Conservation (phyloP, 352 stramenopile species). For the Pythium utonaiense region DNA sequence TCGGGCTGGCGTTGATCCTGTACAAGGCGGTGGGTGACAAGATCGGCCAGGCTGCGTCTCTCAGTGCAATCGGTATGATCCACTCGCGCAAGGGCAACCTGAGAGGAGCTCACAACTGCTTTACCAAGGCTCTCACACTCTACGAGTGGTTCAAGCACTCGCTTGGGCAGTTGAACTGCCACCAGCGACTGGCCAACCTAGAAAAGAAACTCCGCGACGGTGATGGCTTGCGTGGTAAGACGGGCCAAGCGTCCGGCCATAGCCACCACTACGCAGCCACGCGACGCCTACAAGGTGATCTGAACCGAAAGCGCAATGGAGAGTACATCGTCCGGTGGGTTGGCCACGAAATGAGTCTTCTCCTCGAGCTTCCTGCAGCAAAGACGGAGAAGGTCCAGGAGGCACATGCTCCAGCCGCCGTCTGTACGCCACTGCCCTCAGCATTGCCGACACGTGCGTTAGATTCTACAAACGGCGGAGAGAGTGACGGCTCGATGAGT, state of each 20-base stretch:
- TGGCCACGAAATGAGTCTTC: conserved; percentile 75
- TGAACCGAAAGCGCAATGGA: conserved; percentile 77
- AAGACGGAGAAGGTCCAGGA: conserved; percentile 45
- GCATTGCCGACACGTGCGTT: neutral
- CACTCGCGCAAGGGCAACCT: conserved; percentile 78
- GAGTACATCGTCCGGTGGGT: conserved; percentile 84
- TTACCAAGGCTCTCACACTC: conserved; percentile 72
- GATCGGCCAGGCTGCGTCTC: conserved; percentile 62
- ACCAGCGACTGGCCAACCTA: conserved; percentile 77
- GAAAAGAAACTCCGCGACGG: conserved; percentile 81
- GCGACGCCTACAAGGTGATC: conserved; percentile 64
- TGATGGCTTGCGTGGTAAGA: conserved; percentile 52
- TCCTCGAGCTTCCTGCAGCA: conserved; percentile 58
- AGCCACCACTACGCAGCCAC: conserved; percentile 81
- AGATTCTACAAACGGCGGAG: neutral
- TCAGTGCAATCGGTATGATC: conserved; percentile 81
- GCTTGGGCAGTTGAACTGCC: conserved; percentile 73
- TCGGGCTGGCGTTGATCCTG: conserved; percentile 66
- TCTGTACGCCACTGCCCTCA: conserved; percentile 3
- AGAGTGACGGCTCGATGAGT: conserved; percentile 12
- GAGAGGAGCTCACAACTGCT: conserved; percentile 70
- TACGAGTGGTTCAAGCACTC: conserved; percentile 85
- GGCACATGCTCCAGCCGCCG: conserved; percentile 28
- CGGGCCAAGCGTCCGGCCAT: conserved; percentile 47
- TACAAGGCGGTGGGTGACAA: conserved; percentile 78